Evolutionary conservation across 192 early-diverging fungal genomes (phyloP), one percentile per base, ranked within the genome.

Genomic region (Coemansia sp.): DNA sequence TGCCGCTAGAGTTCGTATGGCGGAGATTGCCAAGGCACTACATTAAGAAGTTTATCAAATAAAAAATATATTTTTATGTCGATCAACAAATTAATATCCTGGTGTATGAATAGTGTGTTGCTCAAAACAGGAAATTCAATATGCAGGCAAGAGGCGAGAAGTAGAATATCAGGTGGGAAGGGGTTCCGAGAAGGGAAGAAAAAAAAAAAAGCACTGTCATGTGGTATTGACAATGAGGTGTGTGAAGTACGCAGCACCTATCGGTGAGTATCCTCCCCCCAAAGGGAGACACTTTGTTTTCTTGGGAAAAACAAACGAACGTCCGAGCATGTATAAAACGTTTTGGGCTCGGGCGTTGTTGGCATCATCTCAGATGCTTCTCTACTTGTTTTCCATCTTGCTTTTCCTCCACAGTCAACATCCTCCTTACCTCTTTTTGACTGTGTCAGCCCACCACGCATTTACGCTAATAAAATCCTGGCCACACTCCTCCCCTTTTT

Each of bases 1-100:
- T 2, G 33, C 38, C 2, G 80, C 80, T 11, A 49, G 35, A 13
- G 35, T 16, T 9, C 72, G 73, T 61, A 70, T 46, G 64, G n/a
- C 14, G 3, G 69, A 26, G 35, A 32, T 75, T 39, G 63, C 19
- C 46, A 38, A 62, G 19, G 43, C 39, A 21, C 63, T 73, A 5
- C 7, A 44, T 9, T 60, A 57, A 14, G 30, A 26, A 52, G 11
- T 39, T 6, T 39, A 10, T 49, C 11, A 57, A 53, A 53, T 26
- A 35, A 58, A 35, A 58, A 19, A 32, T 58, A 33, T 37, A 8
- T 37, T 9, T 26, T 0, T 1, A 58, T 16, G 33, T 30, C 19
- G 16, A 35, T 58, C 55, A n/a, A 35, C 16, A 16, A 9, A 10
- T 30, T 58, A 58, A 58, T 58, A 58, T 58, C 55, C 55, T n/a